These are phyloP conservation scores for Hyphodiscus hymeniophilus DNA, from an alignment of 495 filamentous ascomycete genomes.

Conservation along the genomic window DNA sequence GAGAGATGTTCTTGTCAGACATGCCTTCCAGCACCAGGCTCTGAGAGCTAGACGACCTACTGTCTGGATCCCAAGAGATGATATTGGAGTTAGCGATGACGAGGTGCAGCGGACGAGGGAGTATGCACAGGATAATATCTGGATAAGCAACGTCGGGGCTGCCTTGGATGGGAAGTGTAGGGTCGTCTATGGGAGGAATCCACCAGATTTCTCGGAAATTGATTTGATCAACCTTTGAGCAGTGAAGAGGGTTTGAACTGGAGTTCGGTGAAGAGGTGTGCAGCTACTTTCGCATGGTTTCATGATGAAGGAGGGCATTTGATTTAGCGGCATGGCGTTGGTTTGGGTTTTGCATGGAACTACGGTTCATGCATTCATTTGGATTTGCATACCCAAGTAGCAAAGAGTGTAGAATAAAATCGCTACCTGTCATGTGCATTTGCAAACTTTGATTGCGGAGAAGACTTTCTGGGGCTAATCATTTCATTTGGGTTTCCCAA, in stretches of 20 bases:
- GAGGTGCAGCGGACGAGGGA: conserved; percentile 71
- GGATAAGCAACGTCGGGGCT: conserved; percentile 89
- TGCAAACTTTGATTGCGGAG: no score
- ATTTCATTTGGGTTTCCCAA: no score
- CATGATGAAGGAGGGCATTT: no score
- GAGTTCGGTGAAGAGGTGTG: no score
- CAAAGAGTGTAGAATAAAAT: not conserved
- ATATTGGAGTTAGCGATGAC: conserved; percentile 84
- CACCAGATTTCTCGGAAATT: conserved; percentile 86
- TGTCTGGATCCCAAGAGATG: conserved; percentile 91
- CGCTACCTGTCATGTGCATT: no score
- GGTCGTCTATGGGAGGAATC: conserved; percentile 81
- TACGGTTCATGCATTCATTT: not conserved
- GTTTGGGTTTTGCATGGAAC: not conserved
- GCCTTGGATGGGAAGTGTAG: conserved; percentile 75
- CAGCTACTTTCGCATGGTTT: no score
- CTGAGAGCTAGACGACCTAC: conserved; percentile 77
- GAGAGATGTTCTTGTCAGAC: conserved; percentile 75
- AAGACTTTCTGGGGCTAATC: no score
- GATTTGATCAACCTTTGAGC: conserved; percentile 68
- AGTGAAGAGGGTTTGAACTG: not conserved
- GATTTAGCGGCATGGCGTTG: not conserved
- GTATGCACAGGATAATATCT: conserved; percentile 68
- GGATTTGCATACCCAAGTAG: not conserved
- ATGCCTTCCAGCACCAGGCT: conserved; percentile 87